A percentile compares a stretch with the other conserved stretches of the same genome.
These are phyloP conservation scores for Magnolia officinalis DNA, from an alignment of 164 flowering plant genomes.

Conservation along the genomic window DNA sequence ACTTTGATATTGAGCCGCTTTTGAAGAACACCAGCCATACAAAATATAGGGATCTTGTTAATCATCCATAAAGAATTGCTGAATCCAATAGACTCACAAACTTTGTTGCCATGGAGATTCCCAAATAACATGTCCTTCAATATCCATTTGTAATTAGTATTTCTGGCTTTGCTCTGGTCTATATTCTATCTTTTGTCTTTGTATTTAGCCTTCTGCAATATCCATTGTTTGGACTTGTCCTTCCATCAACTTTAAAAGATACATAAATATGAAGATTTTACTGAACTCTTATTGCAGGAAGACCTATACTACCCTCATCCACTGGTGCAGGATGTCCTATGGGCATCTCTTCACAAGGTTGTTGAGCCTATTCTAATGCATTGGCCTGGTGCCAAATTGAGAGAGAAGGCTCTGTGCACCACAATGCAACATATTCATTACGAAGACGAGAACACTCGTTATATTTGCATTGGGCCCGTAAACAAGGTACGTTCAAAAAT, in stretches of 20 bases:
- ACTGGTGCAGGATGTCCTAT: slow-evolving; percentile 28
- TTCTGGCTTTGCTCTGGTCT: no score
- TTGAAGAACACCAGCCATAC: no score
- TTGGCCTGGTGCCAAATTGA: slow-evolving; percentile 32
- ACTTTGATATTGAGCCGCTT: no score
- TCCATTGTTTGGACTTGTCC: background rate
- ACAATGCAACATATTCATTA: slow-evolving; percentile 33
- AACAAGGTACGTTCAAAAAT: slow-evolving; percentile 23
- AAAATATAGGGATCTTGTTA: no score
- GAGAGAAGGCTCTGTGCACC: slow-evolving; percentile 30
- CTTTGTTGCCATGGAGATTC: no score
- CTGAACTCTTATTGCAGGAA: slow-evolving; percentile 25
- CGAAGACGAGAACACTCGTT: slow-evolving; percentile 34
- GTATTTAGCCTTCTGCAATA: background rate
- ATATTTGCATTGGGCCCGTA: slow-evolving; percentile 32
- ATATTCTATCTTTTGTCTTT: no score
- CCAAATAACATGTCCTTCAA: no score
- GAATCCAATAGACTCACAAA: no score
- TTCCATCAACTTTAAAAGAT: background rate
- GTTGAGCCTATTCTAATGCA: slow-evolving; percentile 30
- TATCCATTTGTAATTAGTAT: no score
- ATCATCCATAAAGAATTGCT: no score
- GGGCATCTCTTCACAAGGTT: slow-evolving; percentile 30
- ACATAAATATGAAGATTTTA: background rate
- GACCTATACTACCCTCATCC: slow-evolving; percentile 43